These are phyloP conservation scores for Cymodocea nodosa DNA, from an alignment of 116 monocot genomes.

Conservation along the genomic window DNA sequence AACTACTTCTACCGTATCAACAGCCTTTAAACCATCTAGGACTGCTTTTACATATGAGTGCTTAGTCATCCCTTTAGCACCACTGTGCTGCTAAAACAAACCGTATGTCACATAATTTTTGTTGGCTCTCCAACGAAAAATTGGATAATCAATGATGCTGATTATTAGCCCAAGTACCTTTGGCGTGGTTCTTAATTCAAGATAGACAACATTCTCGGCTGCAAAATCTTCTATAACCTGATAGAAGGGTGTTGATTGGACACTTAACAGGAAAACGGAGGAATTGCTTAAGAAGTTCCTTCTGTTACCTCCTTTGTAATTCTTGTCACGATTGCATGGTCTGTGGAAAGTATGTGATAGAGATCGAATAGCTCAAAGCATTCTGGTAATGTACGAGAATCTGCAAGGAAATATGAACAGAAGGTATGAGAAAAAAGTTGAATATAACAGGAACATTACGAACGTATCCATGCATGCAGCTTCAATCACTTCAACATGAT, in stretches of 20 bases:
- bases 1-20: constrained; percentile 51
- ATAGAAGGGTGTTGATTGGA: neutral
- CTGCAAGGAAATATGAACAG: constrained; percentile 17
- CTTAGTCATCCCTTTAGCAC: constrained; percentile 91
- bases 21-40: constrained; percentile 60
- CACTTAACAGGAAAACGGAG: neutral
- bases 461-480: neutral
- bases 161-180: constrained; percentile 32
- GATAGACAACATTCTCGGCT: constrained; percentile 86
- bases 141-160: neutral
- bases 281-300: neutral
- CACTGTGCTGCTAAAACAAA: constrained; percentile 44
- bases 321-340: constrained; percentile 75
- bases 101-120: neutral
- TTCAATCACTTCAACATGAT: neutral
- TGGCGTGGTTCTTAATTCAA: constrained; percentile 92
- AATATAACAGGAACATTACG: neutral
- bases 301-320: constrained; percentile 71
- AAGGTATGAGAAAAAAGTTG: neutral
- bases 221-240: constrained; percentile 96
- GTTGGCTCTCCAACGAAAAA: no score
- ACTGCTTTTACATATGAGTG: constrained; percentile 86
- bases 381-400: constrained; percentile 64
- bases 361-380: constrained; percentile 90
- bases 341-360: constrained; percentile 78